Evolutionary conservation across 371 early-diverging fungal species (phyloP), one percentile per base, ranked within the genome.

Genomic region (Haplosporangium sp.): DNA sequence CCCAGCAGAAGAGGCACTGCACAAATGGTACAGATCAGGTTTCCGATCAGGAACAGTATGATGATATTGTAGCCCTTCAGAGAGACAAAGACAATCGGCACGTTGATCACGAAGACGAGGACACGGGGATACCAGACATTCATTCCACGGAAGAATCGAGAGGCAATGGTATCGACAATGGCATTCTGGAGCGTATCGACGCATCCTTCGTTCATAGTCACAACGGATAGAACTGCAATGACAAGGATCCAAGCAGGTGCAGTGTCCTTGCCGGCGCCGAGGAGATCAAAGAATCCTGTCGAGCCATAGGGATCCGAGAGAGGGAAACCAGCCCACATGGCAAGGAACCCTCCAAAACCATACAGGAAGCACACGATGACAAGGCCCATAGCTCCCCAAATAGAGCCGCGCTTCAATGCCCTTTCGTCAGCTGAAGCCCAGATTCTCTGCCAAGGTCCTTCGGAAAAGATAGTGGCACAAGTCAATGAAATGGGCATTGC

Each of bases 181-280:
- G 83, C 90, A 58, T 84, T 87, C 80, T 89, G 88, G 67, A 84
- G 71, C 29, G 86, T 81, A 65, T 90, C 90, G 23, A 89, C 84
- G 23, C 83, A 79, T 20, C 85, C 83, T 53, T 86, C 83, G 76
- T 86, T 86, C 87, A 90, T 88, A 46, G 83, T 70, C 37, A 68
- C 73, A 7, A 69, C 69, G 0, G 80, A 64, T 23, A 79, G 69
- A 5, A 74, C 80, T n/a, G 86, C 83, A 41, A 89, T 36, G 12
- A 88, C 46, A 7, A 83, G 63, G 42, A 89, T 68, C 81, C 84
- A 86, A 21, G 64, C 47, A n/a, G 84, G 81, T 10, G 82, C 75
- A 11, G 59, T 40, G 7, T 66, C 66, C 9, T 69, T 66, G 38
- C 82, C 77, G 0, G 67, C 71, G 20, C 67, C 73, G 45, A 90